Base-by-base conservation (phyloP, 257 asterid genomes). In the Paraleonurus japonicus region DNA sequence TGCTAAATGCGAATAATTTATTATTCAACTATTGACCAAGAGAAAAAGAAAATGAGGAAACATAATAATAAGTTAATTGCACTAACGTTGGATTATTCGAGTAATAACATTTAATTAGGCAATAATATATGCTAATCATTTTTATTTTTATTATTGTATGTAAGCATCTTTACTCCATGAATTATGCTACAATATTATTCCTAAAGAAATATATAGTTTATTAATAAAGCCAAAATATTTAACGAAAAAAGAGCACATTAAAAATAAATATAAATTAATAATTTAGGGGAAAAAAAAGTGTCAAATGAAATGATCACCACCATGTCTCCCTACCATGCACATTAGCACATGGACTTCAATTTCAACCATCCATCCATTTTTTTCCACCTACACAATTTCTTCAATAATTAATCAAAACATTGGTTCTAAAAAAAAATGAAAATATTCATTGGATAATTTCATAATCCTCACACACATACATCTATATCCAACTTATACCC, bases 271-370 rank as follows among this genome's bases (percentile, higher is more conserved):
- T 1, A 4, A n/a, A 23, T 55, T 10, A 55, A 11, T 55, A 27
- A 23, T 22, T 61, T 22, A 63, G 54, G 30, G 27, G 41, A 65
- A 65, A 8, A 60, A 58, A 65, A 5, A 45, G 17, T 70, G 60
- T 60, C 37, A 37, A 4, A 60, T 70, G 79, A 37, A 2, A 60
- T 70, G 77, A 61, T 68, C 63, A 66, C 75, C 77, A 70, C 68
- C 72, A 54, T 81, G 84, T 79, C 67, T 70, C 81, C 88, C 83
- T 81, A 79, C 78, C 84, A 71, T 67, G 80, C 80, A 69, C 80
- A 77, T 77, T 35, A 75, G 82, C 85, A 81, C 84, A 79, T 84
- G 86, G 75, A 64, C 28, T 51, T 74, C 72, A 67, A 79, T 74
- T 63, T 71, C 81, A 73, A 39, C 69, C 86, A 84, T 27, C 67